A percentile compares a stretch with the other conserved stretches of the same genome.
phyloP scores from a whole-genome alignment of 345 rosid species.

The Gossypium raimondii region DNA sequence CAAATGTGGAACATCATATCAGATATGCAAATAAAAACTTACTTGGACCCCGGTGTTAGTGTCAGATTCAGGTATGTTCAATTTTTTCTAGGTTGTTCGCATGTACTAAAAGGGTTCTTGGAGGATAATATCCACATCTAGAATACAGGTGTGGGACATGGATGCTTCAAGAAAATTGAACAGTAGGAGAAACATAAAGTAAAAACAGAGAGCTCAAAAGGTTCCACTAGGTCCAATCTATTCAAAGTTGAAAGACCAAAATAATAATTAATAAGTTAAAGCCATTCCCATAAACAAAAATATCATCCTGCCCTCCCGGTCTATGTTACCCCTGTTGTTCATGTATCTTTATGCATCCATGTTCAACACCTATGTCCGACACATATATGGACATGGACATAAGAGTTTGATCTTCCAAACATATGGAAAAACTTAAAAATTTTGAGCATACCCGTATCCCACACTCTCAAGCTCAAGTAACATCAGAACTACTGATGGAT shows the following conservation, averaged over 20 bases:
- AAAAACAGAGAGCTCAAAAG: neutral
- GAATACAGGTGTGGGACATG: neutral
- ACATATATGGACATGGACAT: neutral
- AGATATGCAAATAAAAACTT: neutral
- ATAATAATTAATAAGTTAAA: neutral
- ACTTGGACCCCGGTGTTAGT: neutral
- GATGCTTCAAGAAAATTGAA: neutral
- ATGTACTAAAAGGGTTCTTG: neutral
- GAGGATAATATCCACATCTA: neutral
- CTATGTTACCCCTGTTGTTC: neutral
- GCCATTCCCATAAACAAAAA: neutral
- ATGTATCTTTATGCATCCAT: neutral
- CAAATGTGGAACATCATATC: neutral
- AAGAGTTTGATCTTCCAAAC: neutral
- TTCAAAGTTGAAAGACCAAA: neutral
- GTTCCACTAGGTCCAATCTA: neutral
- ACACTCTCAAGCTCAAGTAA: neutral
- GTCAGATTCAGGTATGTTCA: neutral
- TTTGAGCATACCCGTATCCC: neutral
- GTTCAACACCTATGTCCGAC: neutral
- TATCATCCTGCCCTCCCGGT: neutral
- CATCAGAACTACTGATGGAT: neutral
- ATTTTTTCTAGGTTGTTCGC: neutral
- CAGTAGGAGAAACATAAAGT: neutral
- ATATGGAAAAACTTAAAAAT: neutral